Percentiles rank a stretch among this genome's conserved stretches.
These are phyloP conservation scores for Russula ochroleuca DNA, from an alignment of 768 basidiomycete genomes.

Conservation along the genomic window DNA sequence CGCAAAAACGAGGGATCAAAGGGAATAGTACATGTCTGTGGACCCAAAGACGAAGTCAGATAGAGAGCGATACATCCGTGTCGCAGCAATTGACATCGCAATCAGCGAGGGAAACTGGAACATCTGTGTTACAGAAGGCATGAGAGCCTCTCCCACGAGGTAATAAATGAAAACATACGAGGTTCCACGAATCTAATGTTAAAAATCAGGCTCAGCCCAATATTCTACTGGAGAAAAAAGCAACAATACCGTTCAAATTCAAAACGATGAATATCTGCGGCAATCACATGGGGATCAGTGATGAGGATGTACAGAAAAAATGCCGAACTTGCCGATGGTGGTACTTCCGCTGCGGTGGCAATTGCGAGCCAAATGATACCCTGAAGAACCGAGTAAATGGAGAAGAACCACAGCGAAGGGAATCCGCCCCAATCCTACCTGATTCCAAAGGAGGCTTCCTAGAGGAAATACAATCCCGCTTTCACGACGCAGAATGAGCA, in stretches of 20 bases:
- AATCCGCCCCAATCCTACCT: too few species aligned
- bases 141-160: not conserved
- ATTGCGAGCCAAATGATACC: not conserved
- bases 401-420: too few species aligned
- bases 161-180: not conserved
- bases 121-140: not conserved
- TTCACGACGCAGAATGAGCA: too few species aligned
- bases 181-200: not conserved
- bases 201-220: not conserved
- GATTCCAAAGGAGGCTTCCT: too few species aligned
- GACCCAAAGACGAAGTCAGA: too few species aligned
- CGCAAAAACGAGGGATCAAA: too few species aligned
- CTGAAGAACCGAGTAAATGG: not conserved
- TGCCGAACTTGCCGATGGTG: not conserved
- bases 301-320: not conserved
- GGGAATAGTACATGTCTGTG: too few species aligned
- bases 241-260: constrained; percentile 5
- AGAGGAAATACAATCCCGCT: too few species aligned
- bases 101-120: not conserved
- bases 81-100: not conserved
- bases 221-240: not conserved
- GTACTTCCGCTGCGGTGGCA: constrained; percentile 1
- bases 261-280: constrained; percentile 11
- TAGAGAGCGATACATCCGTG: constrained; percentile 6
- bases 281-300: not conserved